Base-by-base conservation (phyloP, 306 rosid genomes). In the Rosa rugosa region DNA sequence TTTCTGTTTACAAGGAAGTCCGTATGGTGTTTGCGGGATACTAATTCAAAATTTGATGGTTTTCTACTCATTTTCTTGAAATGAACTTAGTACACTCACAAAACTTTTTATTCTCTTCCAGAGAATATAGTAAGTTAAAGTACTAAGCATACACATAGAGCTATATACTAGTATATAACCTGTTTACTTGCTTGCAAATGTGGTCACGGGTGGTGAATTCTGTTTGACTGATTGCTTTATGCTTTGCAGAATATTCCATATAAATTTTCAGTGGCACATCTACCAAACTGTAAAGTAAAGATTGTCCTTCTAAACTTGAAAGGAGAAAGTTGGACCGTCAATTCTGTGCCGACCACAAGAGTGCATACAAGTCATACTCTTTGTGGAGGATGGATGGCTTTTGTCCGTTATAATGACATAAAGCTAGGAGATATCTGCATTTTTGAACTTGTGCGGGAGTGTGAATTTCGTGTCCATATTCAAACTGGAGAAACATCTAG, bases 311-410 rank as follows among this genome's bases (percentile, higher is more conserved):
- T 85, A 65, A 94, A 94, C 86, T 76, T 88, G 81, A 88, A 89
- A 79, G 98, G 97, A 74, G 97, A 94, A 82, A 80, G 82, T 69
- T 94, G 98, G 98, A 89, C 91, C 1, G 98, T 94, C 77, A 94
- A 94, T 85, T 92, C 98, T 75, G 94, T 94, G 80, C 97, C 97
- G 79, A 79, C 91, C 75, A 92, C 88, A 76, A 89, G 98, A 88
- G 97, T 94, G 81, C 87, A 94, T 84, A 92, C 97, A 34, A 88
- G 94, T 81, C 98, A 94, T 80, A 94, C 94, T 36, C 91, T 94
- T n/a, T 94, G 98, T 75, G 98, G 98, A 67, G 98, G 98, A 80
- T 94, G 97, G 98, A 85, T 92, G 91, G 96, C 96, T 47, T 94
- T 94, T 88, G 97, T 94, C 68, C 97, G 98, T 60, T 86, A 84